Percentiles rank a stretch among this genome's conserved stretches.
Evolutionary conservation across 1,139 yeast genomes (phyloP).

Genomic region (Candida smagusa): DNA sequence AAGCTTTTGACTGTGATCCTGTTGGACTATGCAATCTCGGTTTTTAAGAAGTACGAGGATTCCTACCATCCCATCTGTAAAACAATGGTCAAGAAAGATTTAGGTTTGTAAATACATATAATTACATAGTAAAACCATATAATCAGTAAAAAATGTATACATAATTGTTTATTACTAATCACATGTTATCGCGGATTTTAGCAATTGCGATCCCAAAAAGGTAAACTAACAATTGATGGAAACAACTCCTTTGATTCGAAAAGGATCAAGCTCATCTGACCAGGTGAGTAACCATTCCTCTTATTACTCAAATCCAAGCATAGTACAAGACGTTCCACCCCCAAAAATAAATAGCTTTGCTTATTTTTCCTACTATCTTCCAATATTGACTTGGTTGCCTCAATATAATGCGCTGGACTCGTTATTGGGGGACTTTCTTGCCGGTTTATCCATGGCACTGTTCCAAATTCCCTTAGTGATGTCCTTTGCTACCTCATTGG

Average conservation of each 20-base stretch:
- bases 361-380: constrained; percentile 32
- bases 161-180: too few relatives aligned
- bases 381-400: constrained; percentile 32
- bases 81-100: constrained; percentile 73
- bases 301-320: too few relatives aligned
- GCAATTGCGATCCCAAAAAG: too few relatives aligned
- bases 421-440: constrained; percentile 29
- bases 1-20: constrained; percentile 57
- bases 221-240: too few relatives aligned
- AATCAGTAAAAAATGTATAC: too few relatives aligned
- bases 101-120: constrained; percentile 22
- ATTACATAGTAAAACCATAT: too few relatives aligned
- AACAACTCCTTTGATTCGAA: constrained; percentile 1
- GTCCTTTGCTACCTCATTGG: constrained; percentile 33
- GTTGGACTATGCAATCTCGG: constrained; percentile 58
- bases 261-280: not conserved
- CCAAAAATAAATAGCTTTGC: constrained; percentile 19
- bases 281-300: too few relatives aligned
- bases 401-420: constrained; percentile 15
- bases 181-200: too few relatives aligned
- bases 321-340: too few relatives aligned
- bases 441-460: constrained; percentile 31
- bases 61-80: constrained; percentile 86
- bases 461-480: constrained; percentile 36
- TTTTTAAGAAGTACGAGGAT: constrained; percentile 56